Evolutionary conservation across 176 grass and related monocot genomes (phyloP), one percentile per base, ranked within the genome.

Genomic region (Miscanthus lutarioriparius): DNA sequence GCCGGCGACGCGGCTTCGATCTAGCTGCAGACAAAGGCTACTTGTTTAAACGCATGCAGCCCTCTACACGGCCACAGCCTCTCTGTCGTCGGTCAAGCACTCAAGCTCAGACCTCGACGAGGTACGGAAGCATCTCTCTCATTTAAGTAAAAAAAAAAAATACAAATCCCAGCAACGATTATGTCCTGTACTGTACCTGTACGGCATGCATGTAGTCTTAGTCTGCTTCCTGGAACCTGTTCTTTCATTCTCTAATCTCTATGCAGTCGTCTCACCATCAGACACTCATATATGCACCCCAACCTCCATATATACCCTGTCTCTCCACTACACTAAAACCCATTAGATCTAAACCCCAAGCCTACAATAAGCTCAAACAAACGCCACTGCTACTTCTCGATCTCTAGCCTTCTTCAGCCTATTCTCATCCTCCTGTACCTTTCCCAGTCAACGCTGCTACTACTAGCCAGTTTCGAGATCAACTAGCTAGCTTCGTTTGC

Each of bases 231-330:
- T 13, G 33, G 72, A 67, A 84, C 61, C 51, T 84, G 61, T 43
- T 83, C 27, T 15, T 40, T 40, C 28, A 17, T 63, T n/a, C 22
- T 20, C 27, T 53, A 47, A 17, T 75, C 13, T 28, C 23, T 49
- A 49, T 28, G 27, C 45, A 51, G 72, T 33, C 72, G 44, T 28
- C 59, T 45, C 10, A 64, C 10, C 14, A 23, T 30, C 56, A 44
- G 49, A 27, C 30, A 51, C n/a, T 3, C 62, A 11, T 23, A 84
- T 75, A 66, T 66, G 61, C 27, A 73, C 15, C 39, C 72, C 22
- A 14, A 84, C 82, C 32, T 67, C 62, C 73, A 68, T 84, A 76
- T 39, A 67, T 51, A 53, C 73, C 23, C 44, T 51, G 10, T 56
- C 64, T 22, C 72, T 70, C 53, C 51, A 73, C 36, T 32, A 0